Conservation (phyloP, 83 land plant genomes). For the Picea abies region DNA sequence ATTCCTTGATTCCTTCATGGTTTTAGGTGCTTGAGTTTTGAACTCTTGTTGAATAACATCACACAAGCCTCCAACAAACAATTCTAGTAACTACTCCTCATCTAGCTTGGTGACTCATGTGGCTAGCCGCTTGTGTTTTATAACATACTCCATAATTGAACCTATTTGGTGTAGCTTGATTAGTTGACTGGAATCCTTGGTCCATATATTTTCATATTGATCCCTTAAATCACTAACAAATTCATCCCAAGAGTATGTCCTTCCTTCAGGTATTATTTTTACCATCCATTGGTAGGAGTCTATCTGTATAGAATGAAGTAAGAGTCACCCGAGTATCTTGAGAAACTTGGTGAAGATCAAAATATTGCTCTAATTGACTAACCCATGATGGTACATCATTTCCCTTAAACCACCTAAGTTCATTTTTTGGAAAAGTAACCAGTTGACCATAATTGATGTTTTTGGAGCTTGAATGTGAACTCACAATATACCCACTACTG, state of each 20-base stretch:
- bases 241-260: not conserved
- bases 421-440: too few relatives aligned
- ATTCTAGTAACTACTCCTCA: not conserved
- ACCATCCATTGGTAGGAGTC: not conserved
- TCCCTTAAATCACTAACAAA: not conserved
- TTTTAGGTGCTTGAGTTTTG: not conserved
- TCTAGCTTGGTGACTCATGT: not conserved
- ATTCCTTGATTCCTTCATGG: not conserved
- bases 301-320: not conserved
- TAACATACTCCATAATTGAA: not conserved
- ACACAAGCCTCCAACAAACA: not conserved
- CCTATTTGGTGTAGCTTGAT: not conserved
- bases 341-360: not conserved
- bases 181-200: not conserved
- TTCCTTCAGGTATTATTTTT: not conserved
- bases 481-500: too few relatives aligned
- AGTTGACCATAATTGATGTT: too few relatives aligned
- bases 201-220: not conserved
- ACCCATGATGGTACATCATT: not conserved
- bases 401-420: too few relatives aligned
- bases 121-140: not conserved
- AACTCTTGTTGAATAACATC: not conserved
- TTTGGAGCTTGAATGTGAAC: too few relatives aligned
- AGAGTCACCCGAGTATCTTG: not conserved
- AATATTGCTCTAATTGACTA: not conserved